A percentile compares a stretch with the other conserved stretches of the same genome.
Conservation (phyloP, 352 stramenopile genomes). For the Peronospora farinosa region DNA sequence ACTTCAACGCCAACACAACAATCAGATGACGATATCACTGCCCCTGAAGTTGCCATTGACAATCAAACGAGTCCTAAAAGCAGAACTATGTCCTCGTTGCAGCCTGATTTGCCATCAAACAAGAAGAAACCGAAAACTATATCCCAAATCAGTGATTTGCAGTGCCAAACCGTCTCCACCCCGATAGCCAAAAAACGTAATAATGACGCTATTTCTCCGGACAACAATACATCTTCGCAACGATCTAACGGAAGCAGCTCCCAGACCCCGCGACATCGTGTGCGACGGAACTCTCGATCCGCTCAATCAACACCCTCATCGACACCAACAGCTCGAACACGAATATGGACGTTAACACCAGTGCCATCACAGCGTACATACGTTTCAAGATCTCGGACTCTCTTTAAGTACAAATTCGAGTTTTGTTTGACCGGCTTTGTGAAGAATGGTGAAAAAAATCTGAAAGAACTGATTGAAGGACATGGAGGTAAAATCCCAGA, state of each 20-base stretch:
- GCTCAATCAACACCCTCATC: constrained; percentile 31
- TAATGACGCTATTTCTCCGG: constrained; percentile 11
- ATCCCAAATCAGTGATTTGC: constrained; percentile 2
- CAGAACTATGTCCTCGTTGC: constrained; percentile 6
- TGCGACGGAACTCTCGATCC: constrained; percentile 19
- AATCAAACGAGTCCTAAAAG: constrained; percentile 10
- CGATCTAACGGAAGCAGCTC: constrained; percentile 3
- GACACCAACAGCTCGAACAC: constrained; percentile 45
- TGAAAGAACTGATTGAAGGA: constrained; percentile 58
- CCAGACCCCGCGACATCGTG: constrained; percentile 16
- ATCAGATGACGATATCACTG: constrained; percentile 3
- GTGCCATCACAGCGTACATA: constrained; percentile 46
- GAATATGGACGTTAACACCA: constrained; percentile 39
- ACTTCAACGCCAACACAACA: constrained; percentile 8
- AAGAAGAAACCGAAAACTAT: constrained; percentile 20
- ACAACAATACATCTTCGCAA: constrained; percentile 4
- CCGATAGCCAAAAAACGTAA: constrained; percentile 20
- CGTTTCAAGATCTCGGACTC: constrained; percentile 39
- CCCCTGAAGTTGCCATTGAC: constrained; percentile 2
- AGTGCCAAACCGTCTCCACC: constrained; percentile 7
- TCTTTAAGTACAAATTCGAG: constrained; percentile 72
- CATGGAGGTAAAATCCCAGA: constrained; percentile 56
- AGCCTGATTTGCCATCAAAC: constrained; percentile 1
- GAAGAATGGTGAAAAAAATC: constrained; percentile 37
- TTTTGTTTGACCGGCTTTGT: constrained; percentile 74